A percentile compares a stretch with the other conserved stretches of the same genome.
phyloP scores from a whole-genome alignment of 1,139 yeast genomes.

The Taphrina wiesneri region DNA sequence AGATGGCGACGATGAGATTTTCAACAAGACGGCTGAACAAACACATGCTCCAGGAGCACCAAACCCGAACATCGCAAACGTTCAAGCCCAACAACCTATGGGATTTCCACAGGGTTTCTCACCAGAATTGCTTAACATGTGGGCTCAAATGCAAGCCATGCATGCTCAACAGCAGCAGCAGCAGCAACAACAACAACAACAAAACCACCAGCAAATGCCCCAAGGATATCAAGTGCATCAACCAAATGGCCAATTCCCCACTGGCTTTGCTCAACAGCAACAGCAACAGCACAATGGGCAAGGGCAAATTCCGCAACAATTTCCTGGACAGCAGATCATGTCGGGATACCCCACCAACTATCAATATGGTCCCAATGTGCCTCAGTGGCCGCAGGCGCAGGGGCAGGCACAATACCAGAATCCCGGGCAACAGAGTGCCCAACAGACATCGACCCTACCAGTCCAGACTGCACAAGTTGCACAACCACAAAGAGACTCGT shows the following conservation, averaged over 20 bases:
- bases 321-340: neutral
- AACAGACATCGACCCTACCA: neutral
- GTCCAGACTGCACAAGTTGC: neutral
- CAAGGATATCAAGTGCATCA: neutral
- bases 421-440: neutral
- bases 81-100: neutral
- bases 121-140: neutral
- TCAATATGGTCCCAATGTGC: neutral
- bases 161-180: neutral
- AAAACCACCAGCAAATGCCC: neutral
- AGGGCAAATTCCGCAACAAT: neutral
- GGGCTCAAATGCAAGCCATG: conserved; percentile 10
- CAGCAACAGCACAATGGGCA: neutral
- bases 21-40: neutral
- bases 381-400: neutral
- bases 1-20: neutral
- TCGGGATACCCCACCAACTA: neutral
- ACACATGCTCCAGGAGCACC: neutral
- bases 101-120: conserved; percentile 2
- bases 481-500: neutral
- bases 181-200: neutral
- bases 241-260: neutral
- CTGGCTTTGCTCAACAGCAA: neutral
- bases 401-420: neutral
- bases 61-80: neutral